These are phyloP conservation scores for Umbelopsis isabellina DNA, from an alignment of 192 early-diverging fungal species.

Conservation along the genomic window DNA sequence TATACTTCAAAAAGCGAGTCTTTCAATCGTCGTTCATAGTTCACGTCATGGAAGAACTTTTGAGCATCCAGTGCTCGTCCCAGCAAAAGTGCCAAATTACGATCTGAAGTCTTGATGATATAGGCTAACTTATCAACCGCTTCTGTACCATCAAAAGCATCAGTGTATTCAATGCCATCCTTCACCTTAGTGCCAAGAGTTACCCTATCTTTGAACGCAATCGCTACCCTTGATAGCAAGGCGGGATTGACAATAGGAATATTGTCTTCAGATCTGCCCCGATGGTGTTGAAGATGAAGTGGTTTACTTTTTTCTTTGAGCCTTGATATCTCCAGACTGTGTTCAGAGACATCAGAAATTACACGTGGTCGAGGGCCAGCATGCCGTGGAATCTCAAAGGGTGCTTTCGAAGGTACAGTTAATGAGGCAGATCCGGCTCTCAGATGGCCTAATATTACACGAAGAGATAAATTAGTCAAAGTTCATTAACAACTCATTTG, in stretches of 20 bases:
- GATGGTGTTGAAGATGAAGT: not conserved
- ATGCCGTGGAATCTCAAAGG: not conserved
- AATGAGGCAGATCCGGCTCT: slow-evolving; percentile 8
- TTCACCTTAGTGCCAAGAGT: slow-evolving; percentile 65
- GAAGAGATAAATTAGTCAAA: not conserved
- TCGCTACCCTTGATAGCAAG: slow-evolving; percentile 71
- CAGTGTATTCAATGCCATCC: slow-evolving; percentile 81
- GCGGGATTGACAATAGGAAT: slow-evolving; percentile 72
- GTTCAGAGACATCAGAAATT: slow-evolving; percentile 7
- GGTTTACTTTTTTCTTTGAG: slow-evolving; percentile 3
- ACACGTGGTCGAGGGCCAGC: not conserved
- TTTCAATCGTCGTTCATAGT: slow-evolving; percentile 79
- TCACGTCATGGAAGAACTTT: slow-evolving; percentile 90
- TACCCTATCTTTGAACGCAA: slow-evolving; percentile 64
- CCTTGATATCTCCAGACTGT: not conserved
- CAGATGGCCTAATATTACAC: not conserved
- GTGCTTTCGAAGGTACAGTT: not conserved
- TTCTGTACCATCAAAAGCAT: slow-evolving; percentile 85
- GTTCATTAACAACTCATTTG: not conserved
- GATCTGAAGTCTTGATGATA: slow-evolving; percentile 82
- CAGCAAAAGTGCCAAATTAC: slow-evolving; percentile 83
- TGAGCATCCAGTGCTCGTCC: slow-evolving; percentile 91
- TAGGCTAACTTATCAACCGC: slow-evolving; percentile 76
- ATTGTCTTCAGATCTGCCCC: not conserved
- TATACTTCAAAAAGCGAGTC: slow-evolving; percentile 85